Percentiles rank a stretch among this genome's conserved stretches.
These are phyloP conservation scores for Teratosphaeria gauchensis DNA, from an alignment of 2,329 filamentous ascomycete species.

Conservation along the genomic window DNA sequence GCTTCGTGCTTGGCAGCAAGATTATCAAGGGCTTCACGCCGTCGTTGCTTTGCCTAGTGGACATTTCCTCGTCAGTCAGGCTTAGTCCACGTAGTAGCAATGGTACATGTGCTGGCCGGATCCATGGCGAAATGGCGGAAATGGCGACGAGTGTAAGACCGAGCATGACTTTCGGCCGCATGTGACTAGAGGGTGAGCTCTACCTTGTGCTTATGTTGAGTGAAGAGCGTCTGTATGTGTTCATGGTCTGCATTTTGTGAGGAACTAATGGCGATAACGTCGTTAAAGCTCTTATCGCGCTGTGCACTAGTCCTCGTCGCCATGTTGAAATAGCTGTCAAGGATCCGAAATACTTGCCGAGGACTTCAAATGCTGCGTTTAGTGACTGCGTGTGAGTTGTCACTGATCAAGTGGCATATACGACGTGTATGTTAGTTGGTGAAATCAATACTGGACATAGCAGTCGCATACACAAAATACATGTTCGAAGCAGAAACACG, in stretches of 20 bases:
- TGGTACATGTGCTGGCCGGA: too few species aligned
- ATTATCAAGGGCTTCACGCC: background rate
- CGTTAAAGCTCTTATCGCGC: background rate
- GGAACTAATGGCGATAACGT: background rate
- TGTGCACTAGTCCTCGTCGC: constrained; percentile 7
- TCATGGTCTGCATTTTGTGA: background rate
- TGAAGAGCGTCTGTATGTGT: background rate
- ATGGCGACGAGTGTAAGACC: background rate
- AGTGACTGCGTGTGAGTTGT: background rate
- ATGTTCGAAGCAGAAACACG: too few species aligned
- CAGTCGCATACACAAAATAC: too few species aligned
- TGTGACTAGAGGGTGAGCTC: background rate
- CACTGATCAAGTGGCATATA: background rate
- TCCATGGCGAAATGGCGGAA: too few species aligned
- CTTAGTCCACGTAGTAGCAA: too few species aligned
- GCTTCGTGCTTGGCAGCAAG: background rate
- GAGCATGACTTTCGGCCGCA: background rate
- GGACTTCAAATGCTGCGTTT: background rate
- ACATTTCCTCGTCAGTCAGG: background rate
- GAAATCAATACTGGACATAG: too few species aligned
- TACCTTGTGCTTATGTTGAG: constrained; percentile 1
- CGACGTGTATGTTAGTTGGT: background rate
- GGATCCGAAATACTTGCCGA: background rate
- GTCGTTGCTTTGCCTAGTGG: background rate
- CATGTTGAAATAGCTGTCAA: constrained; percentile 7